Conservation (phyloP, 352 stramenopile genomes). For the Phytophthora pseudosyringae region DNA sequence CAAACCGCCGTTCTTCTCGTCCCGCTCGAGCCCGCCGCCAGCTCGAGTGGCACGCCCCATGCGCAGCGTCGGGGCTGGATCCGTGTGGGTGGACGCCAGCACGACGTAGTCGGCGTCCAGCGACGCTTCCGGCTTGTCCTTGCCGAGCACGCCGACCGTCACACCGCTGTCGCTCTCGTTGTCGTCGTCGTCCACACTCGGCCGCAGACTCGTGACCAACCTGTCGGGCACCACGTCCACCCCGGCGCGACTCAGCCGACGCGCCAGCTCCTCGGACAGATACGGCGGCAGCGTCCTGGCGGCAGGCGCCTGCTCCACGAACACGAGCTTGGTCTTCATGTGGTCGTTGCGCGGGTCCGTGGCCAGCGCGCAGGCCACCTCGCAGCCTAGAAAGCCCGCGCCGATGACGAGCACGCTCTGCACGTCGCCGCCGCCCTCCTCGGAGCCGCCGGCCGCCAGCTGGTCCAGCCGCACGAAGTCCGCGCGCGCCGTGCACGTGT, state of each 20-base stretch:
- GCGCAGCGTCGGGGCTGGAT: conserved; percentile 66
- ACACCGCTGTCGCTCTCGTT: conserved; percentile 44
- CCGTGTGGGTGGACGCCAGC: conserved; percentile 92
- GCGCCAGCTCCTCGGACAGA: conserved; percentile 75
- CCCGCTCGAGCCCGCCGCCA: conserved; percentile 78
- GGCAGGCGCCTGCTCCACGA: conserved; percentile 54
- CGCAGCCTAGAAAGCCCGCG: conserved; percentile 91
- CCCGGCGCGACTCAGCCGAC: conserved; percentile 57
- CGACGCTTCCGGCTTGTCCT: conserved; percentile 60
- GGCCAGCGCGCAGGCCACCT: conserved; percentile 79
- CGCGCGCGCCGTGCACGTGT: conserved; percentile 77
- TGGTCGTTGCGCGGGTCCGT: conserved; percentile 63
- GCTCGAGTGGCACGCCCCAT: conserved; percentile 57
- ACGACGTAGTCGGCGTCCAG: conserved; percentile 92
- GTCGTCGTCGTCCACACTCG: conserved; percentile 52
- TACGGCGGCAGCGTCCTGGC: conserved; percentile 87
- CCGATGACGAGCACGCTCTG: conserved; percentile 85
- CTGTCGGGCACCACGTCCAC: conserved; percentile 72
- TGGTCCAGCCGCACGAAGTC: conserved; percentile 87
- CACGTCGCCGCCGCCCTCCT: conserved; percentile 42
- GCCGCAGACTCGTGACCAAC: conserved; percentile 82
- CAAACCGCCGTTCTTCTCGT: conserved; percentile 88
- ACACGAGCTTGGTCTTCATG: conserved; percentile 59
- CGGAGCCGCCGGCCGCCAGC: conserved; percentile 46
- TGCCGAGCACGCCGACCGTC: conserved; percentile 67